Percentiles rank a stretch among this genome's conserved stretches.
phyloP scores from a whole-genome alignment of 306 rosid species.

The Argentina anserina region DNA sequence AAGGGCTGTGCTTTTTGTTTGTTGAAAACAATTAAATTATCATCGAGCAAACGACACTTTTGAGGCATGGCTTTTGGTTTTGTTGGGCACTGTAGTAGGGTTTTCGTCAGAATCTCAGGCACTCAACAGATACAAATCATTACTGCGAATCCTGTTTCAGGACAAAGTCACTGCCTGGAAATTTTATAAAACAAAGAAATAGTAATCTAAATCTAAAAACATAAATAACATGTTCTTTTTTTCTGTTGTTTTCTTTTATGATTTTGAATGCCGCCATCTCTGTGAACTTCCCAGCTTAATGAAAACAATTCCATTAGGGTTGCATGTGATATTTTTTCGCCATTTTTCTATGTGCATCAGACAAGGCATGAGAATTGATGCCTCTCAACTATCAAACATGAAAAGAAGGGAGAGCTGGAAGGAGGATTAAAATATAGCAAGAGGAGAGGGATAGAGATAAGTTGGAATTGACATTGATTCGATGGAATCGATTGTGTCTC shows the following conservation, averaged over 20 bases:
- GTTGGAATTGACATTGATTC: neutral
- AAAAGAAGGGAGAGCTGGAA: neutral
- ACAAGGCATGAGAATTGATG: conserved; percentile 8
- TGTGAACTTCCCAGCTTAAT: neutral
- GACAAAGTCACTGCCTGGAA: neutral
- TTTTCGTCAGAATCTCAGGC: neutral
- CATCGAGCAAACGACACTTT: neutral
- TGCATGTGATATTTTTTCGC: conserved; percentile 14
- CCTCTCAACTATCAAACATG: neutral
- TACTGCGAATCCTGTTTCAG: conserved; percentile 9
- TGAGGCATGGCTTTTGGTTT: conserved; percentile 10
- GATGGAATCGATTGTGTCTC: neutral
- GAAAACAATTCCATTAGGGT: neutral
- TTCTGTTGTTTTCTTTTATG: neutral
- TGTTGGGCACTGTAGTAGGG: conserved; percentile 3
- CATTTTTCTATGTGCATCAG: neutral
- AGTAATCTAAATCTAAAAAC: neutral
- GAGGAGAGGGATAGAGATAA: neutral
- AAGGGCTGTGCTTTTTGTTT: neutral
- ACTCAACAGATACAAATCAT: conserved; percentile 13
- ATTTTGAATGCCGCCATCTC: conserved; percentile 19
- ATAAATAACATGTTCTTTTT: neutral
- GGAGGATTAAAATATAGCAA: neutral
- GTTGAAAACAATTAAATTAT: neutral
- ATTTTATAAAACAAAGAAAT: neutral